Evolutionary conservation across 768 basidiomycete species (phyloP), one percentile per base, ranked within the genome.

Genomic region (Suillus placidus): DNA sequence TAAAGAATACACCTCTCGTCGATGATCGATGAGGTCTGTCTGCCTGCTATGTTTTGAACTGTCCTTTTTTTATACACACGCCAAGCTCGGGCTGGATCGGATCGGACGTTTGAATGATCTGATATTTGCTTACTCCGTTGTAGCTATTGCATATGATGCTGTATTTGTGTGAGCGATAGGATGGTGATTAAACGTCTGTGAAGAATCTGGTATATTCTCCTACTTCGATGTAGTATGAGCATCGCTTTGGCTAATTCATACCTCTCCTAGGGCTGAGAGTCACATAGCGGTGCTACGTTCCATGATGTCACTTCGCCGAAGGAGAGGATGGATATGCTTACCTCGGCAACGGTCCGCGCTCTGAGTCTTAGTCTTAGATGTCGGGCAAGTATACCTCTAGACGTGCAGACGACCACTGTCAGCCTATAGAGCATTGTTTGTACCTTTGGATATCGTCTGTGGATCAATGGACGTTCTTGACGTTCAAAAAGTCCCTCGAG

Each of bases 241-340:
- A n/a, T n/a, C n/a, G n/a, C n/a, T n/a, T n/a, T n/a, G n/a, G n/a
- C n/a, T n/a, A n/a, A n/a, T n/a, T n/a, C n/a, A n/a, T n/a, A n/a
- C n/a, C n/a, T n/a, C n/a, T n/a, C n/a, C n/a, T n/a, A n/a, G n/a
- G n/a, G n/a, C n/a, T n/a, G n/a, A 72, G 76, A 81, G 64, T 76
- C 69, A 65, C 73, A 78, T 65, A 80, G 78, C 9, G 85, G 80
- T 10, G 79, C 79, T 45, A 66, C 76, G 3, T 97, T 99, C 81
- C 89, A 95, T 66, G 90, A 97, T 69, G 92, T 94, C 26, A 84
- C 82, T 0, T 80, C 80, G 10, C 82, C 85, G 18, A 93, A 93
- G 80, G 89, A 91, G 95, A 96, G 77, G 95, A 97, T 63, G 76
- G 79, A 34, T 97, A 93, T 69, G 79, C 86, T 54, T 95, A 88